A percentile compares a stretch with the other conserved stretches of the same genome.
Conservation (phyloP, 768 basidiomycete genomes). For the Agaricus blazei region DNA sequence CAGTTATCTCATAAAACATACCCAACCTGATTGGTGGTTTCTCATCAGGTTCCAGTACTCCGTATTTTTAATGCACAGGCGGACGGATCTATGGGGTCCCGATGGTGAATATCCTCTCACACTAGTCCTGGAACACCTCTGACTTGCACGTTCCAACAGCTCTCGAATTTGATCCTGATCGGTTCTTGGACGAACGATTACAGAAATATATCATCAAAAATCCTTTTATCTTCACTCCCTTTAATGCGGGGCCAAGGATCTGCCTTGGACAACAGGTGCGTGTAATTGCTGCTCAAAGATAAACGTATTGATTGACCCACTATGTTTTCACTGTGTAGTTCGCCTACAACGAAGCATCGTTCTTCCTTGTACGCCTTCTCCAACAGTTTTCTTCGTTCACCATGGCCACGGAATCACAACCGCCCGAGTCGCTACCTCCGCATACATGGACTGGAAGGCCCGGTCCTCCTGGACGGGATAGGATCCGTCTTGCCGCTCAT, state of each 20-base stretch:
- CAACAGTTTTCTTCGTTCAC: slow-evolving; percentile 41
- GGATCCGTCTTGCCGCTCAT: slow-evolving; percentile 30
- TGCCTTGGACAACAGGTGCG: slow-evolving; percentile 42
- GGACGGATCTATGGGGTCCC: slow-evolving; percentile 53
- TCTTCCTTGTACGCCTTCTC: slow-evolving; percentile 47
- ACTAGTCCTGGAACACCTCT: background rate
- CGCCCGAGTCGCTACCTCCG: slow-evolving; percentile 22
- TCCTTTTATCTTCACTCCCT: slow-evolving; percentile 66
- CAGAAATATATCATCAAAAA: slow-evolving; percentile 50
- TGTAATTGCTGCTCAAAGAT: background rate
- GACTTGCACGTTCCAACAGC: slow-evolving; percentile 21
- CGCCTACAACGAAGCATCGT: slow-evolving; percentile 50
- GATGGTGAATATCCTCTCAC: slow-evolving; percentile 36
- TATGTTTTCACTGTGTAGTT: slow-evolving; percentile 24
- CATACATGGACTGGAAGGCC: slow-evolving; percentile 20
- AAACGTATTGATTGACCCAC: too few species aligned
- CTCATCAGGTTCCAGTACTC: slow-evolving; percentile 16
- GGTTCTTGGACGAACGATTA: slow-evolving; percentile 56
- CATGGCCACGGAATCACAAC: slow-evolving; percentile 32
- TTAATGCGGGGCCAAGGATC: slow-evolving; percentile 64
- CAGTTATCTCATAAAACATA: background rate
- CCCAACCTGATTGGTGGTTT: background rate
- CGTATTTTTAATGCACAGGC: slow-evolving; percentile 34
- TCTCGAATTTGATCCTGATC: slow-evolving; percentile 58
- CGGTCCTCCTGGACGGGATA: slow-evolving; percentile 33